Percentiles rank a stretch among this genome's conserved stretches.
Evolutionary conservation across 1,284 basidiomycete species (phyloP).

Genomic region (Cutaneotrichosporon spelunceum): DNA sequence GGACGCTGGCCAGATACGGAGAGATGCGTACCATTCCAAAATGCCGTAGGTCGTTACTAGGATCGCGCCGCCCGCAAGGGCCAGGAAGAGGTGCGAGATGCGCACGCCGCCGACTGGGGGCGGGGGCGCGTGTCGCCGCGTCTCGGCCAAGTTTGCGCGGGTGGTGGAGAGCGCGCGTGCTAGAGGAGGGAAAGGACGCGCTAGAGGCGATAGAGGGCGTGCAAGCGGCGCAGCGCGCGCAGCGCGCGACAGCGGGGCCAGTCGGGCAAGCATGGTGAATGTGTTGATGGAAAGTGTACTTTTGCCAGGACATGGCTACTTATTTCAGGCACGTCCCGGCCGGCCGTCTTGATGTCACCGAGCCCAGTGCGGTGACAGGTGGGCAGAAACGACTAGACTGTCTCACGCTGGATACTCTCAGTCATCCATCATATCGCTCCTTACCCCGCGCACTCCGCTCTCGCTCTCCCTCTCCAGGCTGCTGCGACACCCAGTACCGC

Average conservation of each 20-base stretch:
- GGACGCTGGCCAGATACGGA: conserved; percentile 48
- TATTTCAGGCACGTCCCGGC: too few relatives aligned
- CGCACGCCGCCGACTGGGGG: conserved; percentile 5
- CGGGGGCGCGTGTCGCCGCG: background rate
- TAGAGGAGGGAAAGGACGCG: too few relatives aligned
- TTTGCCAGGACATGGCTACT: background rate
- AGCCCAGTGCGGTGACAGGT: too few relatives aligned
- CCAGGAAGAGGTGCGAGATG: conserved; percentile 43
- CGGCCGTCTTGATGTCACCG: too few relatives aligned
- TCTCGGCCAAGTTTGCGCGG: background rate
- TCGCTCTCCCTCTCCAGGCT: too few relatives aligned
- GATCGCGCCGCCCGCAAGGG: conserved; percentile 42
- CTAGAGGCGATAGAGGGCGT: background rate
- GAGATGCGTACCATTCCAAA: conserved; percentile 49
- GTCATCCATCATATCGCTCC: too few relatives aligned
- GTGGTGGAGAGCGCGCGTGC: background rate
- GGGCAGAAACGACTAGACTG: too few relatives aligned
- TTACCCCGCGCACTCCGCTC: too few relatives aligned
- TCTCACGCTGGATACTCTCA: too few relatives aligned
- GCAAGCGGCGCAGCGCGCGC: background rate
- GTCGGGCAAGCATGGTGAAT: background rate
- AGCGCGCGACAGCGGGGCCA: background rate
- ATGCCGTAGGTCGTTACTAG: conserved; percentile 50
- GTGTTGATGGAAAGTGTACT: background rate
- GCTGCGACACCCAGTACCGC: too few relatives aligned